Base-by-base conservation (phyloP, 768 basidiomycete genomes). In the Boletus subparvulus region DNA sequence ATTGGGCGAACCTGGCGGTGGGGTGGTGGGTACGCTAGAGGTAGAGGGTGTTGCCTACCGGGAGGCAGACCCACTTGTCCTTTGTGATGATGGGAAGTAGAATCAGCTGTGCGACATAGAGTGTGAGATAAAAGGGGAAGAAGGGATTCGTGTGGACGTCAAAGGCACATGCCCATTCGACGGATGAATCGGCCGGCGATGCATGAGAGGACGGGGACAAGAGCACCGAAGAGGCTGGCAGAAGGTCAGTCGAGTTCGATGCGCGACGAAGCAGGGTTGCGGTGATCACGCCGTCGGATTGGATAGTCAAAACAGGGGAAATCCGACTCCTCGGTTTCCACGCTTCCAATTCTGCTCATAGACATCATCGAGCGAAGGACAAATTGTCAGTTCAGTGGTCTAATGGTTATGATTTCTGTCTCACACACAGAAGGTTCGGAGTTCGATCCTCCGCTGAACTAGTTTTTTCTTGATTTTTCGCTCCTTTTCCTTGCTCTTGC, bases 61-160 rank as follows among this genome's bases (percentile, higher is more conserved):
- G 88, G 39, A 98, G 79, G 68, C 93, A 96, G n/a, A 95, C 83
- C 95, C 95, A 98, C 63, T 90, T 92, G 63, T 86, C 85, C 65
- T 83, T 84, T 39, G 91, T 81, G 47, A 98, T 78, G 46, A 98
- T 80, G 3, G 92, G 89, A 2, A 92, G 82, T 12, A 98, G 80
- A 60, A 95, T 85, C 12, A 97, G 80, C 68, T 98, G 92, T 0
- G 89, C 90, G 56, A 94, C 77, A 70, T 97, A 97, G 52, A 97
- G 82, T 11, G 90, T 88, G 56, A 97, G 82, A 74, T 91, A 96
- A 56, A 94, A 77, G 21, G 94, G 94, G 74, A 98, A 96, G 79
- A 98, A 98, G 4, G 94, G 88, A 66, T 98, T 98, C 56, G 90
- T 95, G 73, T 97, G 94, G 16, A 98, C 90, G 71, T 98, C 96